phyloP scores from a whole-genome alignment of 176 grass and related monocot species.

The Panicum miliaceum region DNA sequence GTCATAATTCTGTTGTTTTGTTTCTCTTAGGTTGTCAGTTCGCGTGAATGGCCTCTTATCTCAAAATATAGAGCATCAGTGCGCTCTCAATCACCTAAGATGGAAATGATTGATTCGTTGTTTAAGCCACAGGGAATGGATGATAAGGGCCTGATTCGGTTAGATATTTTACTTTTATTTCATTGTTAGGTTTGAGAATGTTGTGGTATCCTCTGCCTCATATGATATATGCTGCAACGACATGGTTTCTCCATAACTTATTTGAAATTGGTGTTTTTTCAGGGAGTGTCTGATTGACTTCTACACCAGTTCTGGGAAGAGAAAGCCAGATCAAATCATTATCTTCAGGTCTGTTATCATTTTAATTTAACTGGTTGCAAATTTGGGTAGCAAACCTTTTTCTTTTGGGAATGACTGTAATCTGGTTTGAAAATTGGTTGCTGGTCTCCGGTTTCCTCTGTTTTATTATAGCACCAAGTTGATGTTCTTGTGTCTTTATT shows the following conservation, averaged over 20 bases:
- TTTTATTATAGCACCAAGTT: not conserved
- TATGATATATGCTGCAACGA: not conserved
- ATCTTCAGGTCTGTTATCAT: slow-evolving; percentile 66
- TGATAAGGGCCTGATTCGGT: slow-evolving; percentile 78
- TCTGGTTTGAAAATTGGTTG: not conserved
- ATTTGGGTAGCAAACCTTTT: not conserved
- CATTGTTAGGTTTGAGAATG: not conserved
- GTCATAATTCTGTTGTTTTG: not conserved
- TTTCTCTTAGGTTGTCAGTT: slow-evolving; percentile 80
- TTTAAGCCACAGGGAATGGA: slow-evolving; percentile 63
- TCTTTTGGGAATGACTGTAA: not conserved
- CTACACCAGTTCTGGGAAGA: slow-evolving; percentile 79
- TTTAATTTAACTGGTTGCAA: not conserved
- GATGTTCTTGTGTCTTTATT: slow-evolving; percentile 10
- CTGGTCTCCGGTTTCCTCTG: not conserved
- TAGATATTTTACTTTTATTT: not conserved
- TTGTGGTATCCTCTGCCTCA: not conserved
- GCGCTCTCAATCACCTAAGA: slow-evolving; percentile 71
- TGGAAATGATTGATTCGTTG: slow-evolving; percentile 92
- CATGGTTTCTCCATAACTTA: not conserved
- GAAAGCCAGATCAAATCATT: slow-evolving; percentile 80
- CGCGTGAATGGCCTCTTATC: slow-evolving; percentile 82
- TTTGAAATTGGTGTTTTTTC: not conserved
- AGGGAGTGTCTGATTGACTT: slow-evolving; percentile 86
- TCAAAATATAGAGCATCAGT: slow-evolving; percentile 91